Evolutionary conservation across 192 early-diverging fungal genomes (phyloP).

Genomic region (Linderina pennispora): DNA sequence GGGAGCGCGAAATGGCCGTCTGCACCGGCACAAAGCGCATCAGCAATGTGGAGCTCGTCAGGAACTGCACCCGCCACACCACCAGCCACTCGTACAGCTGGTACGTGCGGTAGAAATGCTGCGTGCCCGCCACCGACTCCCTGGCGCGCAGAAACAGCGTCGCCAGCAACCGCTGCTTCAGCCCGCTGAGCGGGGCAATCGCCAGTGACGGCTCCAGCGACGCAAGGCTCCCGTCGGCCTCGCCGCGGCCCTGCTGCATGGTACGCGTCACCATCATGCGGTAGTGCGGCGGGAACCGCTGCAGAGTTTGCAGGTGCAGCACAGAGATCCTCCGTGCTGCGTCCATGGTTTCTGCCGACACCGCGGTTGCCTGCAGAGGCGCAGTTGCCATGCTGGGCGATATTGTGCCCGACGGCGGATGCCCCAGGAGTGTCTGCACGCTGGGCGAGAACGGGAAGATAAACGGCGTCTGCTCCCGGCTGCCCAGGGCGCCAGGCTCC

Average conservation of each 20-base stretch:
- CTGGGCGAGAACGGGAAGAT: slow-evolving; percentile 14
- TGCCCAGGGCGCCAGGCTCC: no score
- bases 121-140: slow-evolving; percentile 4
- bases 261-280: slow-evolving; percentile 31
- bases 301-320: slow-evolving; percentile 12
- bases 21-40: slow-evolving; percentile 44
- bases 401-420: background rate
- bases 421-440: slow-evolving; percentile 1
- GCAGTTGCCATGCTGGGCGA: background rate
- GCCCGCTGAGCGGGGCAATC: slow-evolving; percentile 28
- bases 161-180: slow-evolving; percentile 39
- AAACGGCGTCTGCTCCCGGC: slow-evolving; percentile 3
- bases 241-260: slow-evolving; percentile 27
- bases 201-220: slow-evolving; percentile 33
- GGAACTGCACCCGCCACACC: slow-evolving; percentile 44
- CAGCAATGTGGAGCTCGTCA: slow-evolving; percentile 15
- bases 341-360: background rate
- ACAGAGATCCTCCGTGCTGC: background rate
- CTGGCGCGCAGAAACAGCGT: slow-evolving; percentile 31
- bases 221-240: slow-evolving; percentile 23
- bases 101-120: slow-evolving; percentile 38
- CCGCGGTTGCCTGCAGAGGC: background rate
- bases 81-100: slow-evolving; percentile 41
- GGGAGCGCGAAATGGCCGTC: slow-evolving; percentile 30
- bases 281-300: slow-evolving; percentile 31